Base-by-base conservation (phyloP, 768 basidiomycete genomes). In the Antrodiella citrinella region DNA sequence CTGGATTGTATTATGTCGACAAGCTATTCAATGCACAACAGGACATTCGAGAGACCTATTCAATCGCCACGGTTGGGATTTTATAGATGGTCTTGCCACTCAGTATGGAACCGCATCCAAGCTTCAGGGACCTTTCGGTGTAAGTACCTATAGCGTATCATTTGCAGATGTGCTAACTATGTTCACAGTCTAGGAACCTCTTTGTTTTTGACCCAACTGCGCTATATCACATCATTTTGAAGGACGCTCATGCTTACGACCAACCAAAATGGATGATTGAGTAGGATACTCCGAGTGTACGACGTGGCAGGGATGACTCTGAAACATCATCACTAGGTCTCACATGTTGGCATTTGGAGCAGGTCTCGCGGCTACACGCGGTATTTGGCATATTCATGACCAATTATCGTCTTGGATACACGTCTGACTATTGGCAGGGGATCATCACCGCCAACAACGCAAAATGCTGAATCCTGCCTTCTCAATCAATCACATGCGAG, bases 201-300 rank as follows among this genome's bases (percentile, higher is more conserved):
- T 69, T 68, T 50, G 65, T 73, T 0, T 72, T 59, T 45, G 76
- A 77, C 51, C 72, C 75, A 1, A 68, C 64, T 38, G 76, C 75
- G 1, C 51, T 77, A 48, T 66, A 75, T 47, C 68, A 71, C 49
- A 72, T 77, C 20, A 44, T 73, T 19, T 60, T 75, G 13, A 75
- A 75, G 59, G 76, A 72, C 41, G 15, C 15, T 18, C 52, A 59
- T 22, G 30, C 46, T 2, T 62, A 48, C 26, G 50, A 59, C 15
- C 55, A 60, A 41, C 4, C 60, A 0, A 21, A 26, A 1, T 51
- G 47, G 42, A 55, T 58, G 18, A 54, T 52, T 11, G 46, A 44
- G 62, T 64, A 39, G 5, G 56, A 13, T 3, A 15, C 2, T 10
- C 9, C 22, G 4, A 7, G 26, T 13, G 30, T 20, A 13, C 18